Base-by-base conservation (phyloP, 176 grass and related monocot genomes). In the Oryza longistaminata region DNA sequence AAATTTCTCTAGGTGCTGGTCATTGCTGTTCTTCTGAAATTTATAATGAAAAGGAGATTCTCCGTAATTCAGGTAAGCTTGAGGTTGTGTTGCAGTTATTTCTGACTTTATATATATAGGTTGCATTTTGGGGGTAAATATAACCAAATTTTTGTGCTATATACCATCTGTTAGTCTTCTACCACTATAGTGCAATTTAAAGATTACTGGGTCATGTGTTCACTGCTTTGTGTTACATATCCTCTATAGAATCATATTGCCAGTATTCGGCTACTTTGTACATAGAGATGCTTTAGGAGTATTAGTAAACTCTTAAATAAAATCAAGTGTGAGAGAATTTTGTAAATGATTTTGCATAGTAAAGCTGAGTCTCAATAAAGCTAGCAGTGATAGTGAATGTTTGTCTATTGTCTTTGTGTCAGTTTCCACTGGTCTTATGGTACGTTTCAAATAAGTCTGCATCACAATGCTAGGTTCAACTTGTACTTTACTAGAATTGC, bases 1-100 rank as follows among this genome's bases (percentile, higher is more conserved):
- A 40, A 73, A 83, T 55, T 78, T 97, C 72, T 90, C 71, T 68
- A 97, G 95, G 95, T 97, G 77, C 67, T 98, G 87, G 93, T 98
- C 75, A 98, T 98, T 73, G 96, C 96, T 66, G 83, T 98, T 83
- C 93, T 98, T 76, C 85, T 98, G 73, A 98, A 98, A 83, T 61
- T 95, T 78, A 90, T 98, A 93, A 98, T 98, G 96, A 88, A 79
- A 64, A 90, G 96, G 55, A 89, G 34, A 40, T 98, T 98, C 77
- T 98, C 96, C 60, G 55, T 95, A 72, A 98, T 98, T 87, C 96
- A 98, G 91, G 96, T 90, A 85, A 87, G 76, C 17, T 72, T 87
- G 43, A 87, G 24, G 19, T 68, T 77, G 16, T 66, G 27, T 76
- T 66, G 53, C 33, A 26, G 37, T 83, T 81, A 46, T 85, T 66